Percentiles rank a stretch among this genome's conserved stretches.
These are phyloP conservation scores for Termitomyces sp. DNA, from an alignment of 768 basidiomycete species.

Conservation along the genomic window DNA sequence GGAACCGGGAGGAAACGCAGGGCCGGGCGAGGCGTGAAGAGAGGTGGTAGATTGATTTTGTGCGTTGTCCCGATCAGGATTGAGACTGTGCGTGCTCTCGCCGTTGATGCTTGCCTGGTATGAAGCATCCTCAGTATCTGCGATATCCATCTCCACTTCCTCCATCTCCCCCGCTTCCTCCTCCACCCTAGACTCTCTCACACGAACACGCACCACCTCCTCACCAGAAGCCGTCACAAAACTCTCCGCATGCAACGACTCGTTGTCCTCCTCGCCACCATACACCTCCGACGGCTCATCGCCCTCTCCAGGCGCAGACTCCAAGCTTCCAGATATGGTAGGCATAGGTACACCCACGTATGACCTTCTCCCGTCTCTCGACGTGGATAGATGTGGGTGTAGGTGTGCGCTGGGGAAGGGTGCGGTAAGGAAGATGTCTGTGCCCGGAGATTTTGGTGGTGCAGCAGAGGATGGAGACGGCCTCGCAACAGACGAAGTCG, in stretches of 20 bases:
- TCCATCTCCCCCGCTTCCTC: background rate
- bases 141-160: slow-evolving; percentile 9
- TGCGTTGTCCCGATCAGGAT: background rate
- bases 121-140: slow-evolving; percentile 3
- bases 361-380: slow-evolving; percentile 19
- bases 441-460: background rate
- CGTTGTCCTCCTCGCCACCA: slow-evolving; percentile 29
- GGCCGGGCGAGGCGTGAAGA: background rate
- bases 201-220: background rate
- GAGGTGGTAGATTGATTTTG: background rate
- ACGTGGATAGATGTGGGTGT: slow-evolving; percentile 25
- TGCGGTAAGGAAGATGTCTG: slow-evolving; percentile 39
- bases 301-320: slow-evolving; percentile 21
- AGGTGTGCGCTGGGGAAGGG: slow-evolving; percentile 41
- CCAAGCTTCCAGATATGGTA: slow-evolving; percentile 34
- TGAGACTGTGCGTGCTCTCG: background rate
- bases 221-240: slow-evolving; percentile 44
- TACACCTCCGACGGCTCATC: slow-evolving; percentile 26
- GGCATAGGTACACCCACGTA: slow-evolving; percentile 29
- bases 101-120: slow-evolving; percentile 1
- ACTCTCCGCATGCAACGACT: slow-evolving; percentile 51
- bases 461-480: slow-evolving; percentile 2
- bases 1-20: background rate
- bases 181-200: background rate
- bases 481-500: slow-evolving; percentile 23